These are phyloP conservation scores for Gonium pectorale DNA, from an alignment of 139 green algal species.

Conservation along the genomic window DNA sequence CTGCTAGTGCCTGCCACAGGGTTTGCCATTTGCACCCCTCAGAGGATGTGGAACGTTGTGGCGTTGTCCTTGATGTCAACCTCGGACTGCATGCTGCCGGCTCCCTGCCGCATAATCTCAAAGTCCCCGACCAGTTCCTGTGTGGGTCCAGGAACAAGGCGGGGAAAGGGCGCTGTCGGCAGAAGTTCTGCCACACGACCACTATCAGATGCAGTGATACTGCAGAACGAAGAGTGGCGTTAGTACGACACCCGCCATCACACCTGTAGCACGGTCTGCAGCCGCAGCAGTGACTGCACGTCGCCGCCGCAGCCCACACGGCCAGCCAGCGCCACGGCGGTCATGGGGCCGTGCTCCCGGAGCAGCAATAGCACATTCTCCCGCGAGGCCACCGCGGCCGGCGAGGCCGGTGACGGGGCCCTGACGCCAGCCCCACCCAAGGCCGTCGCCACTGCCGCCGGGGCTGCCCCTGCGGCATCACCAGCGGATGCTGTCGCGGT, in stretches of 20 bases:
- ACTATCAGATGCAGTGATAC: too few species aligned
- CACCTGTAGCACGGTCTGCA: too few species aligned
- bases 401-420: neutral
- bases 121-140: conserved; percentile 33
- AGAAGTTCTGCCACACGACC: too few species aligned
- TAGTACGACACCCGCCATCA: too few species aligned
- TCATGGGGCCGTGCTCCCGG: neutral
- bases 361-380: conserved; percentile 1
- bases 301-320: neutral
- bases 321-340: neutral
- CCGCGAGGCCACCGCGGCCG: neutral
- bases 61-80: neutral
- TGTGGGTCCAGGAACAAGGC: too few species aligned
- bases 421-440: neutral
- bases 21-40: too few species aligned
- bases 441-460: neutral
- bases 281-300: too few species aligned
- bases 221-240: too few species aligned
- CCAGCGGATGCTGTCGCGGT: too few species aligned
- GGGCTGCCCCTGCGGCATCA: neutral
- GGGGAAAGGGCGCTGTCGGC: neutral
- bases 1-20: too few species aligned
- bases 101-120: conserved; percentile 17
- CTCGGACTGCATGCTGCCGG: neutral
- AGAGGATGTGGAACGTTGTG: conserved; percentile 40